phyloP scores from a whole-genome alignment of 139 green algal genomes.

The Microglena sp. region DNA sequence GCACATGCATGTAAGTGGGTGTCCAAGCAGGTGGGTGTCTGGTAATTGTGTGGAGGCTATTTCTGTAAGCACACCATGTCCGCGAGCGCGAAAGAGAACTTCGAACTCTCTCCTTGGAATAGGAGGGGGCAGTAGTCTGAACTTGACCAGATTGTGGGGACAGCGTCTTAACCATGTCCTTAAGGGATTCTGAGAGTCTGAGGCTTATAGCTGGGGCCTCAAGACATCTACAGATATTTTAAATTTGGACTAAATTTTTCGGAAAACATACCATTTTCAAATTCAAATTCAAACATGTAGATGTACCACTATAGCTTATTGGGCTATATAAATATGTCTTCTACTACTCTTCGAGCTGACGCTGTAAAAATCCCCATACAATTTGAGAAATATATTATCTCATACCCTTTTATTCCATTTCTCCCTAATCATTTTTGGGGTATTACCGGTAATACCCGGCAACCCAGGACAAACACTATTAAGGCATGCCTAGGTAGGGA shows the following conservation, averaged over 20 bases:
- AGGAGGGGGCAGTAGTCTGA: background rate
- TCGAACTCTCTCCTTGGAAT: background rate
- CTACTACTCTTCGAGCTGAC: background rate
- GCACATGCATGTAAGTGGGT: background rate
- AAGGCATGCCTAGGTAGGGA: too few species aligned
- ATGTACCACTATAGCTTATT: background rate
- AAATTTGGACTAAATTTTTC: background rate
- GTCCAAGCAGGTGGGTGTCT: background rate
- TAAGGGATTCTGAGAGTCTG: background rate
- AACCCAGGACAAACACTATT: too few species aligned
- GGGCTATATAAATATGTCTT: background rate
- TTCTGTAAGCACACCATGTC: background rate
- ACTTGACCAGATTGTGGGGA: background rate
- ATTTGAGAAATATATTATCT: background rate
- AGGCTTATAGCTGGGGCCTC: too few species aligned
- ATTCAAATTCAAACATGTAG: background rate
- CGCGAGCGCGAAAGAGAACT: background rate
- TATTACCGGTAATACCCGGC: too few species aligned
- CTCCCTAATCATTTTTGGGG: too few species aligned
- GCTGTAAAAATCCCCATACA: background rate
- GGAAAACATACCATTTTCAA: background rate
- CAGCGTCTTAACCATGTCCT: background rate
- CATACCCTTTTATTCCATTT: background rate
- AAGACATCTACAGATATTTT: too few species aligned
- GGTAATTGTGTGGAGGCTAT: background rate